phyloP scores from a whole-genome alignment of 192 early-diverging fungal species.

The Chytriomyces confervae region DNA sequence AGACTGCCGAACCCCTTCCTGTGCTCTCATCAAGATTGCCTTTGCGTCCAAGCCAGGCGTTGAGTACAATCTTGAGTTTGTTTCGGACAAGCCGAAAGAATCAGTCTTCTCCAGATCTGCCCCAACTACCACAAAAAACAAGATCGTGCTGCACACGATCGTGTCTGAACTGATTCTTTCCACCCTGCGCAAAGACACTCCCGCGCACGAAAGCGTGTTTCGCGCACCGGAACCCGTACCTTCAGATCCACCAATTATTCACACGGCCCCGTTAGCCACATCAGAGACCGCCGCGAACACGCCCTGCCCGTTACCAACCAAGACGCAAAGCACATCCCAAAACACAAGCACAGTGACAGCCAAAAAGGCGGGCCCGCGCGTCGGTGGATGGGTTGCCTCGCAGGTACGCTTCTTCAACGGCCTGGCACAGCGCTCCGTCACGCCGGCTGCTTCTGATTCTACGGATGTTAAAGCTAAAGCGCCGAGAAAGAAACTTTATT shows the following conservation, averaged over 20 bases:
- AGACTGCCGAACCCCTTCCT: conserved; percentile 20
- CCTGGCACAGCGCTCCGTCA: neutral
- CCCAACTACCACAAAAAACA: too few relatives aligned
- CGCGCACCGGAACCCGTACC: neutral
- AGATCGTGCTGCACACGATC: neutral
- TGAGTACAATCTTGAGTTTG: conserved; percentile 15
- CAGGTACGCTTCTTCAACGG: conserved; percentile 14
- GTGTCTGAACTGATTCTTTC: neutral
- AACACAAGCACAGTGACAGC: neutral
- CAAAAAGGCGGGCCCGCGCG: too few relatives aligned
- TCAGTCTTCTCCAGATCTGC: neutral
- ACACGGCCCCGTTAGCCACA: neutral
- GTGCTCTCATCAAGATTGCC: conserved; percentile 5
- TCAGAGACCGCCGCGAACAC: neutral
- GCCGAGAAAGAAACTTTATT: too few relatives aligned
- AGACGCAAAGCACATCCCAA: neutral
- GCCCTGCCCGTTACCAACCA: neutral
- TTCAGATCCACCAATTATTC: neutral
- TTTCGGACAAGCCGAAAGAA: neutral
- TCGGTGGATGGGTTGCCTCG: conserved; percentile 10
- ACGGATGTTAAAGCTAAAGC: neutral
- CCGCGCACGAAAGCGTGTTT: conserved; percentile 5
- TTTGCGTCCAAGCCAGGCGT: conserved; percentile 22
- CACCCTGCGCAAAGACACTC: neutral
- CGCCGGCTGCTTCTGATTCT: neutral